Base-by-base conservation (phyloP, 768 basidiomycete species). In the Phaffia tasmanica region DNA sequence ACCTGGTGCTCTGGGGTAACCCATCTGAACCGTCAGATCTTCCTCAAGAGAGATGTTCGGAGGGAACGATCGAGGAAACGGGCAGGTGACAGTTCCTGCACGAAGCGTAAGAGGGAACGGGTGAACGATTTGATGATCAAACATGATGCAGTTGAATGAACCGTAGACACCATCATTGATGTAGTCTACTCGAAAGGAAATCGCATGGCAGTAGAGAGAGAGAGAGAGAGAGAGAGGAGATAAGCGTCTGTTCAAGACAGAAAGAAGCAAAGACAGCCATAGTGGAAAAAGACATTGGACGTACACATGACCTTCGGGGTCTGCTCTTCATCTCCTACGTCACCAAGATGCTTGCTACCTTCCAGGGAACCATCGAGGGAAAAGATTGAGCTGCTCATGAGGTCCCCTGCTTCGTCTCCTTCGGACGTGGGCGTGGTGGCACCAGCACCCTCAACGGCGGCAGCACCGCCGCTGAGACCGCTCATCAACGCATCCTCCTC, bases 101-200 rank as follows among this genome's bases (percentile, higher is more conserved):
- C 53, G 25, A 67, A 80, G 73, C 42, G 81, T 80, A 49, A 82
- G 75, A n/a, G 79, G 78, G 75, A 80, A 77, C 29, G 95, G 95
- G 72, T 88, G 84, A n/a, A 86, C 86, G 66, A 82, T 81, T 75
- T 94, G 92, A 78, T 99, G 95, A 78, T 98, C 95, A 78, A 97
- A 98, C 74, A 98, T 81, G 78, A 92, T 92, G 79, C 76, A 77
- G 74, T 77, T 77, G 75, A 77, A 77, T 9, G 77, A 76, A 60
- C 94, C 92, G 76, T 99, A 99, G 50, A 99, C 91, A 54, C 95
- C 95, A 76, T 98, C 94, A 79, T 97, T 98, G 83, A 98, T 91
- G 80, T 98, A 98, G 80, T 97, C 92, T 95, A 76, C 46, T 47
- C 47, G n/a, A 42, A 32, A 18, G 9, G 27, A 29, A 54, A 50